Conservation (phyloP, 2,329 filamentous ascomycete species). For the Claviceps pazoutovae region DNA sequence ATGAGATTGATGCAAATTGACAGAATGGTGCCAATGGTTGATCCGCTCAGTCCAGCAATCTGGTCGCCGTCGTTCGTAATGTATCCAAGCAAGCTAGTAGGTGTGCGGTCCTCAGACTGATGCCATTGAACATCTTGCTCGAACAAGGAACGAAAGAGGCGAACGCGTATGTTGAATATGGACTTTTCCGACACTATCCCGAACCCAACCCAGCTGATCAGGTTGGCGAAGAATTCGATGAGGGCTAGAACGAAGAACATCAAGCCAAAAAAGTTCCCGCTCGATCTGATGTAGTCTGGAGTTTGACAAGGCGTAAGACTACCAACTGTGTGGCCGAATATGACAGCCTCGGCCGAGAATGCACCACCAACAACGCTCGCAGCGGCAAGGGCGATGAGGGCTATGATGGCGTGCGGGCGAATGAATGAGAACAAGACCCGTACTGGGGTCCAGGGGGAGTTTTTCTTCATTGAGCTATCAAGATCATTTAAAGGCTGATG, state of each 20-base stretch:
- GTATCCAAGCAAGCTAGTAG: constrained; percentile 47
- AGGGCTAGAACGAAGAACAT: constrained; percentile 41
- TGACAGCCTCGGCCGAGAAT: constrained; percentile 39
- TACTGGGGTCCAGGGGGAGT: neutral
- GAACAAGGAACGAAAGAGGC: constrained; percentile 51
- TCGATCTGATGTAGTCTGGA: constrained; percentile 20
- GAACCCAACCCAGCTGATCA: constrained; percentile 38
- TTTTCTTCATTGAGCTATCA: neutral
- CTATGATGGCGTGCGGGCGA: constrained; percentile 6
- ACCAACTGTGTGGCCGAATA: constrained; percentile 28
- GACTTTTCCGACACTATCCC: constrained; percentile 43
- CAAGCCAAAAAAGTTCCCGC: constrained; percentile 35
- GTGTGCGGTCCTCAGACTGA: constrained; percentile 47
- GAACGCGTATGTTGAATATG: constrained; percentile 46
- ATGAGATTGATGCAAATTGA: constrained; percentile 55
- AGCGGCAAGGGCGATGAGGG: constrained; percentile 1
- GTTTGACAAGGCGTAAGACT: constrained; percentile 33
- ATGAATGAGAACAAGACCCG: constrained; percentile 1
- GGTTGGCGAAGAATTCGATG: constrained; percentile 32
- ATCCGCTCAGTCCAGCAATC: constrained; percentile 54
- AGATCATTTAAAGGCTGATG: neutral
- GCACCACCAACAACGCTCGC: constrained; percentile 38
- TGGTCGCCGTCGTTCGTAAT: constrained; percentile 57
- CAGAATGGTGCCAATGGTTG: constrained; percentile 55
- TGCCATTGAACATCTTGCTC: constrained; percentile 59